Evolutionary conservation across 2,329 filamentous ascomycete species (phyloP).

Genomic region (Pseudogymnoascus sp.): DNA sequence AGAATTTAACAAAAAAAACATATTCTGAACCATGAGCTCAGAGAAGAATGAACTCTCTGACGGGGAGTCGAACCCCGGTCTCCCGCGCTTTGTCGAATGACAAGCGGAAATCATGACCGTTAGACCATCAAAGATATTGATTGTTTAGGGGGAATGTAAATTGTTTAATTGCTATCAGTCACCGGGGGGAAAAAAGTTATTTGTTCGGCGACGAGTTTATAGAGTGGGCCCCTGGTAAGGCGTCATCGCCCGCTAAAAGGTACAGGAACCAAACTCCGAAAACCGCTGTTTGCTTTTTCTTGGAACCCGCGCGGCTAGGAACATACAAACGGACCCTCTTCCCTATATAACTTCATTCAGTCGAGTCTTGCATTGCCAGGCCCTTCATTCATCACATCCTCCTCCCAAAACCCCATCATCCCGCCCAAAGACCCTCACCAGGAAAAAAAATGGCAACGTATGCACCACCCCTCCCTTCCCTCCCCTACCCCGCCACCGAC

Average conservation of each 20-base stretch:
- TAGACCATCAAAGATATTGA: slow-evolving; percentile 20
- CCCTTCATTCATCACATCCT: neutral
- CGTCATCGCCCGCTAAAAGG: slow-evolving; percentile 9
- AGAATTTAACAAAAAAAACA: neutral
- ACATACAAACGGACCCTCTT: neutral
- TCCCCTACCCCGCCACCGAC: slow-evolving; percentile 18
- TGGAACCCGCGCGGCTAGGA: neutral
- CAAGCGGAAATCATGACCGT: slow-evolving; percentile 26
- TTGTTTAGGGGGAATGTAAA: neutral
- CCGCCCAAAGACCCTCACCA: neutral
- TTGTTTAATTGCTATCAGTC: neutral
- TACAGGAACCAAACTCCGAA: neutral
- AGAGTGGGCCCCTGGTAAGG: slow-evolving; percentile 1
- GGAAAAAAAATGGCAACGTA: slow-evolving; percentile 24
- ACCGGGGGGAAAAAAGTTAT: neutral
- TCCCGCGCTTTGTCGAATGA: slow-evolving; percentile 18
- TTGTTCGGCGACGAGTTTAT: neutral
- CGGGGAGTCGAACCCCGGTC: slow-evolving; percentile 25
- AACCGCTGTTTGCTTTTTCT: slow-evolving; percentile 4
- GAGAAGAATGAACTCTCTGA: slow-evolving; percentile 17
- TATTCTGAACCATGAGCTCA: slow-evolving; percentile 5
- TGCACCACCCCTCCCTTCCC: slow-evolving; percentile 21
- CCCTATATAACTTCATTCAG: neutral
- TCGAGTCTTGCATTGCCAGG: neutral
- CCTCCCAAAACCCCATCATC: neutral